Evolutionary conservation across 148 eudicot species (phyloP), one percentile per base, ranked within the genome.

Genomic region (Rhododendron ovatum): DNA sequence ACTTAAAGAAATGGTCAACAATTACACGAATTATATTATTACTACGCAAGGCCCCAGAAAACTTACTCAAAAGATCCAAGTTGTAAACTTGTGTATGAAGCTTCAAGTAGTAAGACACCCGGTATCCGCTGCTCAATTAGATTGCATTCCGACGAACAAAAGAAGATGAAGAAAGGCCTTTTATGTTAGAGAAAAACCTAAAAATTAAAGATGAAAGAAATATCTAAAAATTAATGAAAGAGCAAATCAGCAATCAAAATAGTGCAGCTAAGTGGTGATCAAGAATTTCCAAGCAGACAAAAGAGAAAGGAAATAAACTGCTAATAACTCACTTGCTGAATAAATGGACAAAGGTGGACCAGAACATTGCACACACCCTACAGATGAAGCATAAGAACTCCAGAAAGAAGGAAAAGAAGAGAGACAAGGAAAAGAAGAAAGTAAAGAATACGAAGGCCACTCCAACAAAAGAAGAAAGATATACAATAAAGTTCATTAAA

Each of bases 1-100:
- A 30, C 18, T 26, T 6, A 69, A 5, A 30, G 10, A 69, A 30
- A 26, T 69, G 76, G 37, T 24, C 69, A 63, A 69, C 15, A 28
- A 28, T 13, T 26, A 28, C 5, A 30, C 13, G 26, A 69, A 69
- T 3, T 30, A 30, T 69, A 22, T 12, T 0, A 11, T 4, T 17
- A 75, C 10, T 39, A 41, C 24, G 14, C 4, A 76, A 41, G 77
- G 82, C 59, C 7, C 24, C 2, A 15, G 82, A 80, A 51, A 35
- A 80, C 65, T 80, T 26, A 80, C 82, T 80, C 82, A 51, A 80
- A 80, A 11, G 63, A 50, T 51, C 82, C 82, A 80, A 80, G 15
- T 80, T 13, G 82, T 14, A 48, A 5, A 80, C 41, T 17, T 50
- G 17, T 9, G 20, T 51, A 51, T 48, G 63, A 11, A 80, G 63